Base-by-base conservation (phyloP, 345 rosid genomes). In the Stellera chamaejasme region DNA sequence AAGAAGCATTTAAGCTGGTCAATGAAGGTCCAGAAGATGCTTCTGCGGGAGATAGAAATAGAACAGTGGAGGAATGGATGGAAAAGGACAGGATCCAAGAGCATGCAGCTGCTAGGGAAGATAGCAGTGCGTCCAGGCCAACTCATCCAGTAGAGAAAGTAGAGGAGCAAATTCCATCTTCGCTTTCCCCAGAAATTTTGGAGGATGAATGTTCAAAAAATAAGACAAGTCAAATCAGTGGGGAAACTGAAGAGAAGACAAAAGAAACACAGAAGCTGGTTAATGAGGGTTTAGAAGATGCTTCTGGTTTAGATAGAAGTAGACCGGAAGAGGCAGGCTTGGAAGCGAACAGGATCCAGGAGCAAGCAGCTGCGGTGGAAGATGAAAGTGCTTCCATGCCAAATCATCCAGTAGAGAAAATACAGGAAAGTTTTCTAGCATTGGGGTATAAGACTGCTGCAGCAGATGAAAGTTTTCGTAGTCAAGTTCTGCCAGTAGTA, bases 91-190 rank as follows among this genome's bases (percentile, higher is more conserved):
- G 56, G 48, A 45, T 54, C 39, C 52, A 13, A 16, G 58, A 47
- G 39, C 54, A 52, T 69, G 59, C 62, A 71, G 67, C 50, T 61
- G 52, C 47, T 14, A 10, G 54, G 32, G 63, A 57, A 54, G 62
- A 53, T 53, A 63, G 67, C 54, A 62, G 28, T 58, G 25, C 48
- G 8, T 62, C 46, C 32, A 64, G 56, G 16, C 69, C 36, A 55
- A 60, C 64, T 46, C 56, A 54, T 43, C 56, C 52, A 45, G 57
- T 55, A 45, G 66, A 68, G 56, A 54, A 69, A 74, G 43, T 48
- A 43, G 53, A 48, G 13, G 78, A 58, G 62, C 68, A 60, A 57
- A 43, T 57, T 64, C 54, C 57, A 71, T 43, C 74, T 66, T 52
- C 65, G 0, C 39, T 8, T 32, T 32, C 39, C 9, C 2, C 39